Base-by-base conservation (phyloP, 2,329 filamentous ascomycete species). In the Neocucurbitaria cava region DNA sequence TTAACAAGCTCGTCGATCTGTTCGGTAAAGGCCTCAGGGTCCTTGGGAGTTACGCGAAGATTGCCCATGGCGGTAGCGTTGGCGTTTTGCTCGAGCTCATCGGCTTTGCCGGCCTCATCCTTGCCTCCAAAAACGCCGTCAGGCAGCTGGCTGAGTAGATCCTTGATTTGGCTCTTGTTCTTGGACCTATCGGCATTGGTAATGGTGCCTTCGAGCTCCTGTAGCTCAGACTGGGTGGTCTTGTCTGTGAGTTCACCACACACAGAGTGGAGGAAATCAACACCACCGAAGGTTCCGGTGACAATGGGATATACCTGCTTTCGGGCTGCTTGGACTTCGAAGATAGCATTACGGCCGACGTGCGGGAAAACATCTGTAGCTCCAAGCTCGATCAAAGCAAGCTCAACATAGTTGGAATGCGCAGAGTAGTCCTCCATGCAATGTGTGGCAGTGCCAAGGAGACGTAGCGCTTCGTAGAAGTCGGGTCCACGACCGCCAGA, bases 231-330 rank as follows among this genome's bases (percentile, higher is more conserved):
- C 74, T 97, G 93, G 26, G 89, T 93, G 56, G 93, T 81, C 79
- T 96, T 96, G 77, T 97, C 93, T 35, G 89, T 90, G 46, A 96
- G 86, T 65, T 88, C 86, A 49, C 86, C 86, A 62, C 87, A 90
- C 26, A 96, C 92, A 1, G 90, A 95, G 79, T 96, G 92, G 56
- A 96, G 80, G 78, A 97, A 97, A 70, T 97, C 94, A 13, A 96
- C 93, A 59, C 93, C 93, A 58, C 93, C 93, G 76, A 97, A 97
- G 6, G 93, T 97, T 55, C 94, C 93, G 1, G 93, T 97, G 40
- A 96, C 84, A 57, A 94, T 80, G 6, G 93, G 93, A 66, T 90
- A 96, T 56, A 96, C 90, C 4, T 82, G 70, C 30, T 81, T 72
- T 20, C 82, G 82, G 52, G 85, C 88, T 40, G 90, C 92, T 30